These are phyloP conservation scores for Oidium heveae DNA, from an alignment of 2,329 filamentous ascomycete species.

Conservation along the genomic window DNA sequence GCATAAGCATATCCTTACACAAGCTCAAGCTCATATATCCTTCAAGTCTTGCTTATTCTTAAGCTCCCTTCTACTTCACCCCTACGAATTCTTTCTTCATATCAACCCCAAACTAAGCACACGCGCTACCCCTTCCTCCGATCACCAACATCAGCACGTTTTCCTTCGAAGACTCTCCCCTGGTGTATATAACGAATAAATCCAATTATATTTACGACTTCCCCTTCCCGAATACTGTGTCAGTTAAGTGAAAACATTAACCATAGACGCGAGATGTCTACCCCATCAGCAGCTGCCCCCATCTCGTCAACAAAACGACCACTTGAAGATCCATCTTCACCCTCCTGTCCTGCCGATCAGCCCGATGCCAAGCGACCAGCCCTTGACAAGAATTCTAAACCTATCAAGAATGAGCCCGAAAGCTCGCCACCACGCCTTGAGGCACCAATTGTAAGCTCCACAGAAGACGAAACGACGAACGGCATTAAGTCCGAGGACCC, in stretches of 20 bases:
- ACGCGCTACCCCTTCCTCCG: conserved; percentile 13
- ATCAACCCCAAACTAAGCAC: conserved; percentile 14
- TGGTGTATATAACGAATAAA: conserved; percentile 61
- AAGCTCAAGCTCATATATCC: conserved; percentile 10
- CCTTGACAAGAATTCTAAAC: conserved; percentile 67
- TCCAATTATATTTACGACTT: conserved; percentile 25
- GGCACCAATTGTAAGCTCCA: conserved; percentile 20
- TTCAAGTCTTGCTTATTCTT: conserved; percentile 13
- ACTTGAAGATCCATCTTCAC: conserved; percentile 88
- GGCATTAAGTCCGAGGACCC: conserved; percentile 24
- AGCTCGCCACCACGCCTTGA: conserved; percentile 16
- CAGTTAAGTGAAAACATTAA: conserved; percentile 17
- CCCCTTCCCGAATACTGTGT: conserved; percentile 18
- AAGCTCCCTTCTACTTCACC: conserved; percentile 13
- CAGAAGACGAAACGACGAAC: conserved; percentile 20
- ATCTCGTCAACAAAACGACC: conserved; percentile 69
- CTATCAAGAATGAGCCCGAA: conserved; percentile 22
- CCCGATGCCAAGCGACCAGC: conserved; percentile 93
- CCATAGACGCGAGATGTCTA: conserved; percentile 39
- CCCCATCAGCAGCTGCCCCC: conserved; percentile 33
- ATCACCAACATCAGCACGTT: conserved; percentile 57
- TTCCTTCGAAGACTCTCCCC: conserved; percentile 55
- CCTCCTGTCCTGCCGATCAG: conserved; percentile 72
- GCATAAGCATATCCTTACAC: conserved; percentile 7
- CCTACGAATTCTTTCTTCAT: conserved; percentile 13